A percentile compares a stretch with the other conserved stretches of the same genome.
These are phyloP conservation scores for Spergularia azorica DNA, from an alignment of 179 eudicot genomes.

Conservation along the genomic window DNA sequence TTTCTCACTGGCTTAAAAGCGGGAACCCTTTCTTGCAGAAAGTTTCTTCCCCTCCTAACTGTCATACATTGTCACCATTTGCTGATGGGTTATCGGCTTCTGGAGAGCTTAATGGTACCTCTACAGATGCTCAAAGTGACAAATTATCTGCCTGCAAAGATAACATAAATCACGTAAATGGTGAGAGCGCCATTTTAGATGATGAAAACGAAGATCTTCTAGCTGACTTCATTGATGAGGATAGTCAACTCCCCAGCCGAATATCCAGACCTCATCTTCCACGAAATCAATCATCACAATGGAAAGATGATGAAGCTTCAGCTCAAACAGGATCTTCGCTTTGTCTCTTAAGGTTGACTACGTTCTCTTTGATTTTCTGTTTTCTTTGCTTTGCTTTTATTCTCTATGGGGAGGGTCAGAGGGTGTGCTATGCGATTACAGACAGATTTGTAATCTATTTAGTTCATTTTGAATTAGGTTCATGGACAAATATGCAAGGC, in stretches of 20 bases:
- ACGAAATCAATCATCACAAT: conserved; percentile 49
- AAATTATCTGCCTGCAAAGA: conserved; percentile 29
- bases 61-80: conserved; percentile 40
- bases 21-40: conserved; percentile 77
- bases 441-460: conserved; percentile 33
- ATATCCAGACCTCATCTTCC: conserved; percentile 51
- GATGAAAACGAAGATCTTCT: conserved; percentile 98
- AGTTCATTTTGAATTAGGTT: conserved; percentile 45
- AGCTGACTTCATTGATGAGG: conserved; percentile 98
- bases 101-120: conserved; percentile 39
- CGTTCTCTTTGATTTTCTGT: neutral
- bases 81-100: conserved; percentile 41
- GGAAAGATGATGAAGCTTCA: conserved; percentile 62
- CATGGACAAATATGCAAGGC: conserved; percentile 98
- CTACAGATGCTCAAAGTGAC: conserved; percentile 25
- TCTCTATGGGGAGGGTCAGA: neutral
- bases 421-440: neutral
- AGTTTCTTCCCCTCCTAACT: conserved; percentile 42
- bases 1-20: conserved; percentile 62
- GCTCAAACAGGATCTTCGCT: conserved; percentile 95
- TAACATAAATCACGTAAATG: conserved; percentile 49
- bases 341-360: conserved; percentile 74
- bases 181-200: conserved; percentile 48
- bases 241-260: conserved; percentile 96
- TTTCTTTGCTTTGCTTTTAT: neutral